These are phyloP conservation scores for Cladosporium austrohemisphaericum DNA, from an alignment of 2,329 filamentous ascomycete species.

Conservation along the genomic window DNA sequence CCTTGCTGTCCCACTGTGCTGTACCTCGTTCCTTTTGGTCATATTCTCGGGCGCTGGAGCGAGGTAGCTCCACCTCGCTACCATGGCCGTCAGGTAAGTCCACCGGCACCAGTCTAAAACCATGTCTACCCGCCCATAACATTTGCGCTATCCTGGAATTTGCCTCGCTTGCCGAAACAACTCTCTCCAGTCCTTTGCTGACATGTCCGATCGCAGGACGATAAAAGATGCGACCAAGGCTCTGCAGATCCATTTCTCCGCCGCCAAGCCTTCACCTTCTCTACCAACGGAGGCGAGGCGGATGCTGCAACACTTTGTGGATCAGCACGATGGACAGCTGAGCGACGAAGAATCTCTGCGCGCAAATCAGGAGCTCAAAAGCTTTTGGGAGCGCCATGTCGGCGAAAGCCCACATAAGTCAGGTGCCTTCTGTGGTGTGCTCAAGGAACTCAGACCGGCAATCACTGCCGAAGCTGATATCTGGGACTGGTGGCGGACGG, in stretches of 20 bases:
- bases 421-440: conserved; percentile 64
- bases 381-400: conserved; percentile 64
- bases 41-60: background rate
- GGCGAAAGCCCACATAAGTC: conserved; percentile 54
- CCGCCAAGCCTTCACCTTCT: conserved; percentile 46
- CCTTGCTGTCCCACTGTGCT: conserved; percentile 2
- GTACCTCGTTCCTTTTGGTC: conserved; percentile 3
- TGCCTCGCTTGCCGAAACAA: too few relatives aligned
- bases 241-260: conserved; percentile 43
- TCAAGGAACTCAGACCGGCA: conserved; percentile 61
- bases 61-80: conserved; percentile 1
- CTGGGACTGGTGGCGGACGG: conserved; percentile 67
- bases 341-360: conserved; percentile 64
- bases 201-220: conserved; percentile 32
- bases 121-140: background rate
- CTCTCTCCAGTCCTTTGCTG: too few relatives aligned
- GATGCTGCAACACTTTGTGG: conserved; percentile 53
- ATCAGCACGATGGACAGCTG: conserved; percentile 53
- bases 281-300: conserved; percentile 57
- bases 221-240: conserved; percentile 49
- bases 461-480: conserved; percentile 61
- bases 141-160: background rate
- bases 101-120: background rate
- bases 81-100: conserved; percentile 13
- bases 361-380: conserved; percentile 67